phyloP scores from a whole-genome alignment of 495 filamentous ascomycete genomes.

The Penicillium lividum region DNA sequence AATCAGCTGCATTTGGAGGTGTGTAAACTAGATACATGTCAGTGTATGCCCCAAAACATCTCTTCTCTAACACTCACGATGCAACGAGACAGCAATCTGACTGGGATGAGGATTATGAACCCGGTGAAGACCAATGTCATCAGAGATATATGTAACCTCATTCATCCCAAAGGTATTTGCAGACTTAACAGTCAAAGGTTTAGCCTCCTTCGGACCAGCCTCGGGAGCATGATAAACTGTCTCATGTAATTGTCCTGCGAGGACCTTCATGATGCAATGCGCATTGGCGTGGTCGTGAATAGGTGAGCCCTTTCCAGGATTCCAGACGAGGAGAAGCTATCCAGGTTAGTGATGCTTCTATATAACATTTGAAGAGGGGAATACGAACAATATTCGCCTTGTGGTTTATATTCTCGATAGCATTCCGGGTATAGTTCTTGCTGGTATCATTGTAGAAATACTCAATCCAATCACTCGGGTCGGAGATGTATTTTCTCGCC shows the following conservation, averaged over 20 bases:
- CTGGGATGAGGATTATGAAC: constrained; percentile 68
- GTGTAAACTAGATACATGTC: constrained; percentile 24
- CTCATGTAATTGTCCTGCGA: constrained; percentile 64
- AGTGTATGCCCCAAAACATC: background rate
- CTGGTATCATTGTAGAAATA: constrained; percentile 37
- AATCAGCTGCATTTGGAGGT: constrained; percentile 66
- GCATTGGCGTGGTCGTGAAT: constrained; percentile 87
- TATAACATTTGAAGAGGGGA: background rate
- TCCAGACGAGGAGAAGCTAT: constrained; percentile 85
- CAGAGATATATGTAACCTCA: constrained; percentile 77
- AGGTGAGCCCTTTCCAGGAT: constrained; percentile 73
- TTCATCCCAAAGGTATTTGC: constrained; percentile 43
- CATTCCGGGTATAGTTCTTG: constrained; percentile 43
- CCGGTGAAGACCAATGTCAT: constrained; percentile 77
- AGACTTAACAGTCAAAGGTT: constrained; percentile 30
- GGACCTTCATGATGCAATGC: constrained; percentile 66
- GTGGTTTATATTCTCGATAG: constrained; percentile 40
- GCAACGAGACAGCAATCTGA: constrained; percentile 79
- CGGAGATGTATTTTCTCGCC: constrained; percentile 32
- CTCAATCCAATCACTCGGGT: constrained; percentile 35
- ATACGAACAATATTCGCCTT: constrained; percentile 36
- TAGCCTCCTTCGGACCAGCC: constrained; percentile 16
- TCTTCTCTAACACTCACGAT: constrained; percentile 53
- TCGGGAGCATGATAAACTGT: constrained; percentile 71
- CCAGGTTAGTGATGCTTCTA: constrained; percentile 6